A percentile compares a stretch with the other conserved stretches of the same genome.
Evolutionary conservation across 441 rosid genomes (phyloP).

Genomic region (Sinapis alba): DNA sequence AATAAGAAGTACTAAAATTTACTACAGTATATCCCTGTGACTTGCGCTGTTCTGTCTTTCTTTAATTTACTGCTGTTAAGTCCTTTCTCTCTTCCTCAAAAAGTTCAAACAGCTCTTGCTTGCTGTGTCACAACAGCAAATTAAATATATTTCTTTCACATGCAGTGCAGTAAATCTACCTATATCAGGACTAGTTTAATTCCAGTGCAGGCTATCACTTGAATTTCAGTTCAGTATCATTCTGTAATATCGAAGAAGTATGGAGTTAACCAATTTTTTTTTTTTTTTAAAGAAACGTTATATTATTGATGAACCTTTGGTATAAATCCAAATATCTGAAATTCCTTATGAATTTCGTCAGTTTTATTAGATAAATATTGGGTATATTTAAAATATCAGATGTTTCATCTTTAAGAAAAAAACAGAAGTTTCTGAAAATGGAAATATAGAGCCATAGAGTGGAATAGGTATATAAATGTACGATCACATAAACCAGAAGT

Average conservation of each 20-base stretch:
- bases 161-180: slow-evolving; percentile 22
- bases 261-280: not conserved
- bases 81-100: slow-evolving; percentile 36
- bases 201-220: not conserved
- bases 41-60: slow-evolving; percentile 38
- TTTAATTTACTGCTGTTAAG: slow-evolving; percentile 34
- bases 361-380: not conserved
- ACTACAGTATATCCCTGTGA: slow-evolving; percentile 13
- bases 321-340: not conserved
- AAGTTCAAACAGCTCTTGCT: slow-evolving; percentile 35
- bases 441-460: slow-evolving; percentile 13
- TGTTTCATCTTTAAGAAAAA: too few species aligned
- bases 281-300: too few species aligned
- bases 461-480: slow-evolving; percentile 1
- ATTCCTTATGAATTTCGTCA: not conserved
- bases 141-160: not conserved
- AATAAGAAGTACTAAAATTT: slow-evolving; percentile 22
- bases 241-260: not conserved
- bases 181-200: slow-evolving; percentile 5
- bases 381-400: not conserved
- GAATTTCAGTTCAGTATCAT: slow-evolving; percentile 2
- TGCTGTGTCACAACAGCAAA: slow-evolving; percentile 21
- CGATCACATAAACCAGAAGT: slow-evolving; percentile 32
- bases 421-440: slow-evolving; percentile 27
- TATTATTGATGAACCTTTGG: not conserved